These are phyloP conservation scores for Cyberlindnera euphorbiiphila DNA, from an alignment of 805 yeast species.

Conservation along the genomic window DNA sequence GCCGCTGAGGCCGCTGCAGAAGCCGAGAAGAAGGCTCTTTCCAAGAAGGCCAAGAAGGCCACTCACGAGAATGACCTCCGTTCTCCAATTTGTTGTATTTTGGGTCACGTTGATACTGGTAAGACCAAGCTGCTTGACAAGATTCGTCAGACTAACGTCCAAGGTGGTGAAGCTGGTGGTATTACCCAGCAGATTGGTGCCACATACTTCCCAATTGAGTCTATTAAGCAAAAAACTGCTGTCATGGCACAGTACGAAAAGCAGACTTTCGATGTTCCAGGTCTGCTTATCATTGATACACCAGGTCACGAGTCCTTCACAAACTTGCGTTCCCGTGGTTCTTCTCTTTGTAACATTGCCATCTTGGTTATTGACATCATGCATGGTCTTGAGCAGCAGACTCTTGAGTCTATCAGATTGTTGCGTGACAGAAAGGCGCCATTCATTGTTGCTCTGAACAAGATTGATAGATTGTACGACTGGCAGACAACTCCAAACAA, in stretches of 20 bases:
- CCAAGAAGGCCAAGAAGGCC: conserved; percentile 24
- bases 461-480: conserved; percentile 94
- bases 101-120: conserved; percentile 99
- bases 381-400: conserved; percentile 99
- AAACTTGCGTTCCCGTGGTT: conserved; percentile 97
- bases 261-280: conserved; percentile 90
- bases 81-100: conserved; percentile 97
- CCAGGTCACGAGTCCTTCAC: conserved; percentile 99
- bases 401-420: conserved; percentile 87
- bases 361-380: conserved; percentile 96
- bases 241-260: conserved; percentile 87
- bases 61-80: conserved; percentile 59
- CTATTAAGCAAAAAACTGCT: conserved; percentile 85
- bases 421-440: conserved; percentile 98
- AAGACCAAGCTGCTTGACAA: conserved; percentile 95
- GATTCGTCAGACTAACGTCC: conserved; percentile 97
- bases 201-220: conserved; percentile 96
- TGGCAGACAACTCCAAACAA: conserved; percentile 91
- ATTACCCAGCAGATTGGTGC: conserved; percentile 99
- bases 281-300: conserved; percentile 93
- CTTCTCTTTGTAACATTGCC: conserved; percentile 98
- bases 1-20: conserved; percentile 19
- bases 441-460: conserved; percentile 93
- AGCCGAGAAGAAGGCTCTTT: conserved; percentile 16
- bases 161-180: conserved; percentile 99